These are phyloP conservation scores for Suillus ampliporus DNA, from an alignment of 768 basidiomycete species.

Conservation along the genomic window DNA sequence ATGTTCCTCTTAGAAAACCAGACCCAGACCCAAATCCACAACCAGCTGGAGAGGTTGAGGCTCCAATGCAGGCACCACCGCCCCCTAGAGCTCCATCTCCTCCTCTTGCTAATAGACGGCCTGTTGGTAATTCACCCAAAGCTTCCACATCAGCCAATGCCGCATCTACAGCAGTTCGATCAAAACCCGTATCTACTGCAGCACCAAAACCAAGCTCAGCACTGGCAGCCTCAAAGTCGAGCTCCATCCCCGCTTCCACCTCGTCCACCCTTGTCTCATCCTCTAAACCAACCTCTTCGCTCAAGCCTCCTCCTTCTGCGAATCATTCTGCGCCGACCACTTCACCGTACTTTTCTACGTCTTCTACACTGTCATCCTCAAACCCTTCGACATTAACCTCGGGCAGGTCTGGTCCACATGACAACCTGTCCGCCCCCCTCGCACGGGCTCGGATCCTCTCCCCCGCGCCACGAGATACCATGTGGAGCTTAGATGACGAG, in stretches of 20 bases:
- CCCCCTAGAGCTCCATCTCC: not conserved
- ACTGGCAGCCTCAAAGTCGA: slow-evolving; percentile 7
- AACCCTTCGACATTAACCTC: slow-evolving; percentile 31
- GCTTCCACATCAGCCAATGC: not conserved
- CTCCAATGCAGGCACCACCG: not conserved
- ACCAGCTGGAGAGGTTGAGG: not conserved
- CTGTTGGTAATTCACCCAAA: not conserved
- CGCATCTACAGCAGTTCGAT: not conserved
- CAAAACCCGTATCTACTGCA: not conserved
- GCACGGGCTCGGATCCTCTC: slow-evolving; percentile 30
- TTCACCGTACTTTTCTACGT: slow-evolving; percentile 29
- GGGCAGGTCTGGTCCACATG: not conserved
- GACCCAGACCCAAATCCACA: slow-evolving; percentile 26
- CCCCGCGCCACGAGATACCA: slow-evolving; percentile 21
- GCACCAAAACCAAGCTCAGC: not conserved
- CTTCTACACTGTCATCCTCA: slow-evolving; percentile 8
- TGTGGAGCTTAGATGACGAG: slow-evolving; percentile 39
- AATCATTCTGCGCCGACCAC: slow-evolving; percentile 1
- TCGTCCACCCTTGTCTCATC: slow-evolving; percentile 22
- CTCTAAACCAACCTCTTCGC: slow-evolving; percentile 15
- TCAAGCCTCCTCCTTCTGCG: slow-evolving; percentile 10
- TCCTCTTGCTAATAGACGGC: not conserved
- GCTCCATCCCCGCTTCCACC: slow-evolving; percentile 18
- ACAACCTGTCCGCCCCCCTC: slow-evolving; percentile 39
- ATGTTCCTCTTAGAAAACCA: slow-evolving; percentile 26